phyloP scores from a whole-genome alignment of 1,284 basidiomycete genomes.

The Tilletia walkeri region DNA sequence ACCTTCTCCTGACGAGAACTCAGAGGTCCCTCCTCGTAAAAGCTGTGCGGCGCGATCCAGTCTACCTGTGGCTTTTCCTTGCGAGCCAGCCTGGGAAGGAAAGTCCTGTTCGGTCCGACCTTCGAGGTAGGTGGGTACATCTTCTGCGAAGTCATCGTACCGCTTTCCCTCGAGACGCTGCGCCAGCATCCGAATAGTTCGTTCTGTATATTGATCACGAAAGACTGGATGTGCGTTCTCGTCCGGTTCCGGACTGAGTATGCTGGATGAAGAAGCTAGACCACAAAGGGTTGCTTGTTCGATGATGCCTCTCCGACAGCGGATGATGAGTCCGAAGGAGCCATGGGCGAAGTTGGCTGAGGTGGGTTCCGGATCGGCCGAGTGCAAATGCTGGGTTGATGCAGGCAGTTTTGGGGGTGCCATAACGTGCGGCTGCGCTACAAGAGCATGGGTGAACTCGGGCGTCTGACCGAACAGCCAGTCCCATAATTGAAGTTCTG shows the following conservation, averaged over 20 bases:
- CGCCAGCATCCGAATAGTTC: slow-evolving; percentile 20
- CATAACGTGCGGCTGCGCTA: background rate
- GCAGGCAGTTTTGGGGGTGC: background rate
- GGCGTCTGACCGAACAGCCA: slow-evolving; percentile 94
- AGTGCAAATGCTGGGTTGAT: slow-evolving; percentile 19
- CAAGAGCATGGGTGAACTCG: slow-evolving; percentile 67
- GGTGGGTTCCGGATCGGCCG: slow-evolving; percentile 18
- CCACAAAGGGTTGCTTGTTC: slow-evolving; percentile 30
- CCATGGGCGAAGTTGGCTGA: slow-evolving; percentile 19
- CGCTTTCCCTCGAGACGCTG: slow-evolving; percentile 25
- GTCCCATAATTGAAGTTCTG: slow-evolving; percentile 71
- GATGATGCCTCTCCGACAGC: slow-evolving; percentile 34
- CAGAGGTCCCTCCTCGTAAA: background rate
- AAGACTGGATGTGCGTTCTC: slow-evolving; percentile 7
- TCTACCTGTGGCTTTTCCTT: background rate
- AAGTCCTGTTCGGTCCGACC: slow-evolving; percentile 7
- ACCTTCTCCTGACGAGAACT: background rate
- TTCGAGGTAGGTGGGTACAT: slow-evolving; percentile 8
- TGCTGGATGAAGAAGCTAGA: background rate
- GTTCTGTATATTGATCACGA: slow-evolving; percentile 21
- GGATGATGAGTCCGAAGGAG: slow-evolving; percentile 29
- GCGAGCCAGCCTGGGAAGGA: background rate
- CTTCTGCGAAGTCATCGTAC: slow-evolving; percentile 36
- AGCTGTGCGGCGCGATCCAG: background rate
- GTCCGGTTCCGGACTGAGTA: background rate